phyloP scores from a whole-genome alignment of 257 asterid species.

The Striga asiatica region DNA sequence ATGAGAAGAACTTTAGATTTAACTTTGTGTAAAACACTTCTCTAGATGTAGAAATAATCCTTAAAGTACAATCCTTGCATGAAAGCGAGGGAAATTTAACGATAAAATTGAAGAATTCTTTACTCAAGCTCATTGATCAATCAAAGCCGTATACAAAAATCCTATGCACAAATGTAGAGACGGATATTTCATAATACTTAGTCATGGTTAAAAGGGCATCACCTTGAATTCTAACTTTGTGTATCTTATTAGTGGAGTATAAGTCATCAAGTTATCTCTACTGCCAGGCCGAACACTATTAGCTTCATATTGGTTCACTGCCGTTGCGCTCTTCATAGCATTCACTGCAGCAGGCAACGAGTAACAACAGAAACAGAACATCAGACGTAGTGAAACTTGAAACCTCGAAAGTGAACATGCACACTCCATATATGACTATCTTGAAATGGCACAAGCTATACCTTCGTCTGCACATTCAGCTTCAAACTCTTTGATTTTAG shows the following conservation, averaged over 20 bases:
- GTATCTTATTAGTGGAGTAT: slow-evolving; percentile 67
- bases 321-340: slow-evolving; percentile 15
- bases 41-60: background rate
- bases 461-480: slow-evolving; percentile 35
- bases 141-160: too few species aligned
- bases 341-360: slow-evolving; percentile 33
- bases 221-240: slow-evolving; percentile 83
- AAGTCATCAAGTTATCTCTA: slow-evolving; percentile 43
- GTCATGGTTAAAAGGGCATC: slow-evolving; percentile 16
- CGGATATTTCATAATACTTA: background rate
- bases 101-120: too few species aligned
- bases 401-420: background rate
- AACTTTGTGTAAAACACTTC: background rate
- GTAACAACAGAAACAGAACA: slow-evolving; percentile 16
- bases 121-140: too few species aligned
- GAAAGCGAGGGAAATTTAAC: background rate
- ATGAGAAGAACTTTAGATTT: slow-evolving; percentile 3
- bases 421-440: background rate
- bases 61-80: background rate
- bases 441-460: slow-evolving; percentile 19
- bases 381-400: background rate
- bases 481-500: slow-evolving; percentile 46
- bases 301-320: slow-evolving; percentile 24
- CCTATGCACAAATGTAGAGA: background rate
- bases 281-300: slow-evolving; percentile 24